Evolutionary conservation across 495 filamentous ascomycete species (phyloP).

Genomic region (Penicillium roqueforti): DNA sequence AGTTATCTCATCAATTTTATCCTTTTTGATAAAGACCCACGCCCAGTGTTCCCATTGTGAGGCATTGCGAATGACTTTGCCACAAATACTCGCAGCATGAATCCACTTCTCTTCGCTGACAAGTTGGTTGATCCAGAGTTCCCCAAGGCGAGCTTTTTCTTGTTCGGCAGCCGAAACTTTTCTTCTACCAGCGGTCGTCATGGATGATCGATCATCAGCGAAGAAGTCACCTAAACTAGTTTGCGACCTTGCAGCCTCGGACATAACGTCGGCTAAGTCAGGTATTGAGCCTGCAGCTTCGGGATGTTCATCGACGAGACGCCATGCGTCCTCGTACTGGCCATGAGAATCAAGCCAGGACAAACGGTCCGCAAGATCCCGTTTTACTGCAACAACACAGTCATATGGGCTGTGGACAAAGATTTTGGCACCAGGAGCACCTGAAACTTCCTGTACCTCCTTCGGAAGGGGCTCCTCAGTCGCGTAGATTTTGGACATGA

Average conservation of each 20-base stretch:
- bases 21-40: constrained; percentile 77
- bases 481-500: constrained; percentile 34
- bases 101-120: constrained; percentile 68
- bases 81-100: constrained; percentile 70
- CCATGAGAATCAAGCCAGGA: constrained; percentile 76
- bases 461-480: constrained; percentile 32
- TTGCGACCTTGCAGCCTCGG: constrained; percentile 49
- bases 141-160: constrained; percentile 88
- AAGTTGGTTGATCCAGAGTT: constrained; percentile 86
- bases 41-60: constrained; percentile 93
- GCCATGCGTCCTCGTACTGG: constrained; percentile 82
- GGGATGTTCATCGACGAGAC: constrained; percentile 78
- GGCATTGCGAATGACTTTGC: constrained; percentile 73
- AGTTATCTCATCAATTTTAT: constrained; percentile 84
- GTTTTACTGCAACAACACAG: constrained; percentile 78
- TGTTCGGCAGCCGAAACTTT: constrained; percentile 65
- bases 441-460: constrained; percentile 42
- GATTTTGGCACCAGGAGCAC: constrained; percentile 76
- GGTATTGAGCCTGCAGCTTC: constrained; percentile 36
- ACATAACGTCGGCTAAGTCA: constrained; percentile 51
- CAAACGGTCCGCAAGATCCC: constrained; percentile 80
- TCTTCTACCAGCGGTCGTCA: constrained; percentile 40
- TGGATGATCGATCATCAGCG: constrained; percentile 65
- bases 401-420: constrained; percentile 97
- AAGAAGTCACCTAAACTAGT: constrained; percentile 71